Evolutionary conservation across 1,139 yeast species (phyloP), one percentile per base, ranked within the genome.

Genomic region (Sugiyamaella xylanicola): DNA sequence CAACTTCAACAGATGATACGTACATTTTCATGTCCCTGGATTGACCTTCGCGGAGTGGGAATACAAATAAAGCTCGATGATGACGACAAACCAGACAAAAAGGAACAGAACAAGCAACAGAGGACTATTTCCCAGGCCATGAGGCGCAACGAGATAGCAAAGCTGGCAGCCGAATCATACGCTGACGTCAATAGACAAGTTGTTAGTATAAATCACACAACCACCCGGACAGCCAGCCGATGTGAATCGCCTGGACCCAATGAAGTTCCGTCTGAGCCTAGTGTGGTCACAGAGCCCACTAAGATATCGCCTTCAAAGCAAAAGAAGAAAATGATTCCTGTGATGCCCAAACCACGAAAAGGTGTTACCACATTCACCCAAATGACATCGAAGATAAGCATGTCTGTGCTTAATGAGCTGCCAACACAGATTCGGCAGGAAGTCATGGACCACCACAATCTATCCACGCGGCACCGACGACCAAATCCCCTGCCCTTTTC

Each of bases 31-130:
- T 78, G 87, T 48, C 85, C 87, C 0, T 84, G 89, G 0, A 67
- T 67, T 4, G 96, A 89, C 50, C 71, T 92, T 13, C 74, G 98
- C 54, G 98, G 98, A 0, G 71, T 92, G 1, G 86, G 95, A 0
- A 75, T 92, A 0, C 86, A 84, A 39, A 76, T 90, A 71, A 82
- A 80, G 61, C 72, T 89, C 48, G 49, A 54, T 4, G 55, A 55
- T 2, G 60, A 53, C 3, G 39, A 48, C 4, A 9, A 13, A 7
- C 27, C 4, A 13, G 15, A 27, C 42, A 16, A 56, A 27, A 15
- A n/a, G 17, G 43, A 37, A 37, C 19, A 16, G 9, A 35, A 43
- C 15, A 48, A 16, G 25, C 43, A 49, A 17, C 50, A 46, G 27
- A 7, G 29, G 22, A 51, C 46, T 1, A 51, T 51, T n/a, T 15